Evolutionary conservation across 495 filamentous ascomycete species (phyloP).

Genomic region (Symbiotaphrina buchneri): DNA sequence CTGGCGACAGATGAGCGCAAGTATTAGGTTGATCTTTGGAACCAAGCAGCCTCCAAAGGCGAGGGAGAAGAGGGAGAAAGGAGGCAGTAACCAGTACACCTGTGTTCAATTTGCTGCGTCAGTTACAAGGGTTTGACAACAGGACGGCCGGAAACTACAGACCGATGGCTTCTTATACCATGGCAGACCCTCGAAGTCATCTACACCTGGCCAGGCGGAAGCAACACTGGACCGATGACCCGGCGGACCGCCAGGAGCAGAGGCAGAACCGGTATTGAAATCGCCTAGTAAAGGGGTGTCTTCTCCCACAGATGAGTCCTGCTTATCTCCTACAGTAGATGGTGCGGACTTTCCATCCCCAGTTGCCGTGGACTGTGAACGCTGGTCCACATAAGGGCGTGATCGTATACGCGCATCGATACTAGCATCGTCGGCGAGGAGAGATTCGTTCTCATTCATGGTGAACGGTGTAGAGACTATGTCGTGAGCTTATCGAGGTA

Average conservation of each 20-base stretch:
- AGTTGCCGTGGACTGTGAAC: background rate
- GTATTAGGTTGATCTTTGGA: constrained; percentile 58
- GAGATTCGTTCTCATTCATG: constrained; percentile 10
- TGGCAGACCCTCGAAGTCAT: constrained; percentile 38
- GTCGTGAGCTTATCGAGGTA: no score
- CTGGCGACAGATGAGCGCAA: constrained; percentile 56
- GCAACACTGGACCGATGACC: constrained; percentile 5
- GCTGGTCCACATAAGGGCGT: constrained; percentile 2
- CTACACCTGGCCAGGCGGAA: constrained; percentile 18
- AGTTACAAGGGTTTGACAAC: constrained; percentile 1
- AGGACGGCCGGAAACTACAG: constrained; percentile 4
- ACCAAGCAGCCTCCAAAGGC: constrained; percentile 69
- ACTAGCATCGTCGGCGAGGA: constrained; percentile 13
- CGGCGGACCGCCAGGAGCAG: constrained; percentile 5
- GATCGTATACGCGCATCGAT: constrained; percentile 16
- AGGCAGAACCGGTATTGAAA: constrained; percentile 2
- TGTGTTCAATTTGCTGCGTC: constrained; percentile 16
- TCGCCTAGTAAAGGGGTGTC: background rate
- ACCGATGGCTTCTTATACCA: constrained; percentile 60
- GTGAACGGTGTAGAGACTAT: background rate
- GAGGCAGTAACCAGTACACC: constrained; percentile 69
- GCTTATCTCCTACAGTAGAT: background rate
- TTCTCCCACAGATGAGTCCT: background rate
- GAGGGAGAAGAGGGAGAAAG: constrained; percentile 53
- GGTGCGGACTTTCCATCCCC: background rate